These are phyloP conservation scores for Phytopythium aichiense DNA, from an alignment of 352 stramenopile species.

Conservation along the genomic window DNA sequence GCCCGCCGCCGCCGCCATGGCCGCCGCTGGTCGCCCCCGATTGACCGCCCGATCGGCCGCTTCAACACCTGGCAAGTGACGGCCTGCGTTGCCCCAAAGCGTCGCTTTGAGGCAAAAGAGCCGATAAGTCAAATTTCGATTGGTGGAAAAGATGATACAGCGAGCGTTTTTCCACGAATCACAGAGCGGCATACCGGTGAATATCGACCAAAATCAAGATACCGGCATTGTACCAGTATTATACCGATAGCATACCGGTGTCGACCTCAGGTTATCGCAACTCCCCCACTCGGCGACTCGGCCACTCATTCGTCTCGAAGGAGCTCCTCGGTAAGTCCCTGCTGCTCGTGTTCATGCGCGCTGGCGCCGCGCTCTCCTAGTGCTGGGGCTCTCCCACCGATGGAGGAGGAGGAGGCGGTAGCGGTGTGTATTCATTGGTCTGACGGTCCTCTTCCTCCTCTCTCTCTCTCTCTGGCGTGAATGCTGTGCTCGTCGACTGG, in stretches of 20 bases:
- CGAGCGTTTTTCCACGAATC: background rate
- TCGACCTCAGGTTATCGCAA: too few species aligned
- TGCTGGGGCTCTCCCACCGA: too few species aligned
- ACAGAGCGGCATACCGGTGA: too few species aligned
- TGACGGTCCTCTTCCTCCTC: background rate
- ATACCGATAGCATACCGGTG: too few species aligned
- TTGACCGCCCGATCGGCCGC: background rate
- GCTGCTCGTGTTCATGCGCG: too few species aligned
- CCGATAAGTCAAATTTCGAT: background rate
- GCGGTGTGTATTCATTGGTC: background rate
- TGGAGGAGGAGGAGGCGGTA: too few species aligned
- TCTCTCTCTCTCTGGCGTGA: background rate
- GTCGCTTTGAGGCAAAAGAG: too few species aligned
- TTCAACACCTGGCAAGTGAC: background rate
- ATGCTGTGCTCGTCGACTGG: background rate
- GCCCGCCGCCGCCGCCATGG: slow-evolving; percentile 15
- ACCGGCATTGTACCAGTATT: too few species aligned
- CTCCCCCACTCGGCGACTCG: slow-evolving; percentile 16
- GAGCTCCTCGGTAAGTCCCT: slow-evolving; percentile 3
- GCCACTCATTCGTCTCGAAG: slow-evolving; percentile 26
- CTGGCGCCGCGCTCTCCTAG: background rate
- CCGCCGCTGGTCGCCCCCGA: background rate
- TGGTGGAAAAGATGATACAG: background rate
- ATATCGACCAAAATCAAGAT: too few species aligned
- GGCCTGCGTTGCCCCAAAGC: background rate